phyloP scores from a whole-genome alignment of 1,139 yeast species.

The Magnusiomyces suaveolens region DNA sequence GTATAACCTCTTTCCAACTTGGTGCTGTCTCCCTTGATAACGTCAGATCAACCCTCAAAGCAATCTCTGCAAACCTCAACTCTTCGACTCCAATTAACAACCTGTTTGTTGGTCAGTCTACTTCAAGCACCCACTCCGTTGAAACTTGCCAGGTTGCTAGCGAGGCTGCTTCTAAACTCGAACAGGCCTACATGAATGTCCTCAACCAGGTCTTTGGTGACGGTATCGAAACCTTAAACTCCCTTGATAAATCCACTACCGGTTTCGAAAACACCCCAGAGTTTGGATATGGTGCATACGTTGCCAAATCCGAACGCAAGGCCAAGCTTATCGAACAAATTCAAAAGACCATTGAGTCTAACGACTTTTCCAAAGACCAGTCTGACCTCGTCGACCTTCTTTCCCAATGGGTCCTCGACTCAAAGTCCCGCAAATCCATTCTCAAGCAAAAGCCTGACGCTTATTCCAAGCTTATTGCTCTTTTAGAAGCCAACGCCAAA shows the following conservation, averaged over 20 bases:
- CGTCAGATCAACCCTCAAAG: slow-evolving; percentile 39
- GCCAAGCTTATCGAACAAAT: slow-evolving; percentile 41
- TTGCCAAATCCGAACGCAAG: slow-evolving; percentile 43
- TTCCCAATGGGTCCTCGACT: slow-evolving; percentile 54
- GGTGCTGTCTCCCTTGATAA: slow-evolving; percentile 41
- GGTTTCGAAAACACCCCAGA: slow-evolving; percentile 52
- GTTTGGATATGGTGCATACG: slow-evolving; percentile 72
- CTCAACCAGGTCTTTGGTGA: slow-evolving; percentile 57
- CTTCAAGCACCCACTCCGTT: slow-evolving; percentile 14
- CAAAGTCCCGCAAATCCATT: slow-evolving; percentile 15
- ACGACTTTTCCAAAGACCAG: slow-evolving; percentile 41
- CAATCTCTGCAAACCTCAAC: slow-evolving; percentile 46
- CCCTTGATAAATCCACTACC: slow-evolving; percentile 38
- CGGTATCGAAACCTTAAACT: slow-evolving; percentile 52
- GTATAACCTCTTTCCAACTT: slow-evolving; percentile 49
- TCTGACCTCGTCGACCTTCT: slow-evolving; percentile 47
- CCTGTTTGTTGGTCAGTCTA: slow-evolving; percentile 45
- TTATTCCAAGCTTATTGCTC: slow-evolving; percentile 32
- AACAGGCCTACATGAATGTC: slow-evolving; percentile 70
- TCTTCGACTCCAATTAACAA: slow-evolving; percentile 53
- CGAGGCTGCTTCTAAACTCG: slow-evolving; percentile 45
- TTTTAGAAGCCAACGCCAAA: slow-evolving; percentile 30
- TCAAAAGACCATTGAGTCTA: slow-evolving; percentile 41
- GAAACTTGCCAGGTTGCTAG: slow-evolving; percentile 31
- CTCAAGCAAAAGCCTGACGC: slow-evolving; percentile 27